Evolutionary conservation across 805 yeast genomes (phyloP), one percentile per base, ranked within the genome.

Genomic region (Lipomyces orientalis): DNA sequence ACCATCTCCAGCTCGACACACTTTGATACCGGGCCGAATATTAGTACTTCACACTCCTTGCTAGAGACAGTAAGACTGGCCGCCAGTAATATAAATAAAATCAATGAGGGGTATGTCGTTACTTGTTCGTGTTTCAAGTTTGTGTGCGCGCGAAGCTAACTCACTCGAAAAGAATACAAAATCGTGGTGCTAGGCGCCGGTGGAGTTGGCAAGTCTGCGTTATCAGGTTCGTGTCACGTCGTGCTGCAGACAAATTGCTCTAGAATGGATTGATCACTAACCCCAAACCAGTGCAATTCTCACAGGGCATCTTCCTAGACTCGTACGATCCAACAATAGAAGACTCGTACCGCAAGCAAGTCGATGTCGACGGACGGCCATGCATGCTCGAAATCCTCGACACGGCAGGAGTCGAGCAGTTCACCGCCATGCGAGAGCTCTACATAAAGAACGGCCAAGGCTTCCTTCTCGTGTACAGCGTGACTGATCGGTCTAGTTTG

Each of bases 141-240:
- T 25, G 3, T 25, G 3, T 3, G 3, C 1, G 29, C 29, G 29
- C 2, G 3, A 1, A 25, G 3, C 29, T 25, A 25, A 25, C 29
- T 25, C 29, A 25, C 29, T 25, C 29, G 29, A 25, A 14, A 25
- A 69, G 72, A 69, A 64, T 69, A 69, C 64, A 69, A 91, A 76
- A 82, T 95, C 61, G 98, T 92, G 31, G 96, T 94, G 22, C 82
- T 94, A 67, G 99, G 99, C 70, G 97, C 97, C 8, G 98, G 98
- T 74, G 97, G 98, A 79, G 97, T 93, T 12, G 99, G 99, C 74
- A 94, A 94, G 75, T 69, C 72, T 2, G 72, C 72, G 10, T 25
- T 69, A 29, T 67, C 72, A 5, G 69, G 67, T 63, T 19, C 7
- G 66, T 56, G 29, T 25, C 29, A 25, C 29, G 29, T 1, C 29